Evolutionary conservation across 2,329 filamentous ascomycete genomes (phyloP).

Genomic region (Ceratocystis cacaofunesta): DNA sequence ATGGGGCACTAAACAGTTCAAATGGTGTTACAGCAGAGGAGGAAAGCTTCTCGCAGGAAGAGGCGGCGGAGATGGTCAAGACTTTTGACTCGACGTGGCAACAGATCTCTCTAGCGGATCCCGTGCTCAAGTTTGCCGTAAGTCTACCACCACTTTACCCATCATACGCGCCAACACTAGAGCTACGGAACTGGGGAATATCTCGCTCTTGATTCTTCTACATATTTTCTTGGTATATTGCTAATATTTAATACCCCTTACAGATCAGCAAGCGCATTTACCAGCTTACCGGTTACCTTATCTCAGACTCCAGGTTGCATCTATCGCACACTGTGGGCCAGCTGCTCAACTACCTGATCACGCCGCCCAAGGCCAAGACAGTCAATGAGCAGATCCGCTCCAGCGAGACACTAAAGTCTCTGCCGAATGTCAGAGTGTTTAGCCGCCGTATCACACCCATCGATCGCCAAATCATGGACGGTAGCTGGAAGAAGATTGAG

Average conservation of each 20-base stretch:
- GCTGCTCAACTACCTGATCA: conserved; percentile 39
- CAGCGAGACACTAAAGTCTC: conserved; percentile 30
- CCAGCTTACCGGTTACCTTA: conserved; percentile 62
- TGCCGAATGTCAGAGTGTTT: conserved; percentile 59
- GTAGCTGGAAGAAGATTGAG: conserved; percentile 68
- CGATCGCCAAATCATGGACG: conserved; percentile 55
- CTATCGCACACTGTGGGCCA: conserved; percentile 38
- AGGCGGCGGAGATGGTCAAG: conserved; percentile 30
- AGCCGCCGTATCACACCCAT: conserved; percentile 50
- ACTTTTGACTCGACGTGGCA: conserved; percentile 44
- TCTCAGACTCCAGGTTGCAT: conserved; percentile 55
- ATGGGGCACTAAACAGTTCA: conserved; percentile 23
- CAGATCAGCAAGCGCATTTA: conserved; percentile 69
- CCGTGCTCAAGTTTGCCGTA: conserved; percentile 58
- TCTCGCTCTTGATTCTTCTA: not conserved
- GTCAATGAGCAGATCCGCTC: conserved; percentile 45
- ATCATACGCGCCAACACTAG: not conserved
- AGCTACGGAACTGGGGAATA: not conserved
- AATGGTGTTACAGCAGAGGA: conserved; percentile 22
- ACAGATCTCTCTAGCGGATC: conserved; percentile 39
- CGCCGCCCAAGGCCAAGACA: conserved; percentile 42
- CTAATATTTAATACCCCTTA: conserved; percentile 15
- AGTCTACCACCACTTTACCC: conserved; percentile 23
- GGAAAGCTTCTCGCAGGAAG: conserved; percentile 19
- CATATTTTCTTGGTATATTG: not conserved